Percentiles rank a stretch among this genome's conserved stretches.
Evolutionary conservation across 2,329 filamentous ascomycete genomes (phyloP).

Genomic region (Chalara sp.): DNA sequence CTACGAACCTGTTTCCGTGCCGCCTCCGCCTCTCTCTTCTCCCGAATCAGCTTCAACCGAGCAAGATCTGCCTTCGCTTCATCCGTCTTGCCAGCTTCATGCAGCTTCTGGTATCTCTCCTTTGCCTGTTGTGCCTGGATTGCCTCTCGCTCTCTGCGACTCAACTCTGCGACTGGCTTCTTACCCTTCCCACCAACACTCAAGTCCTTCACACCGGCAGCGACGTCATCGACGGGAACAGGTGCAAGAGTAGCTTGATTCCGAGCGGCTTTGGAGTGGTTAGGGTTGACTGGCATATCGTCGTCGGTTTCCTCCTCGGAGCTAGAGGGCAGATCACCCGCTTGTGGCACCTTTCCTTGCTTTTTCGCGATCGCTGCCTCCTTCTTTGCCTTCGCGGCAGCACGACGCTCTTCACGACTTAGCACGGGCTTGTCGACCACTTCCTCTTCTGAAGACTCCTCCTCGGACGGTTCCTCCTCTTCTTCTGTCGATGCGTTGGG

Average conservation of each 20-base stretch:
- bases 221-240: slow-evolving; percentile 40
- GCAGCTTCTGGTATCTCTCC: slow-evolving; percentile 85
- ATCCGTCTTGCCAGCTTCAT: slow-evolving; percentile 93
- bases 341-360: slow-evolving; percentile 64
- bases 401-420: slow-evolving; percentile 82
- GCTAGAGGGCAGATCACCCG: slow-evolving; percentile 78
- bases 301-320: slow-evolving; percentile 53
- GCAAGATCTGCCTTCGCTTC: slow-evolving; percentile 87
- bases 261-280: slow-evolving; percentile 73
- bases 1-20: slow-evolving; percentile 69
- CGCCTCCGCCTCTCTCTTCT: slow-evolving; percentile 79
- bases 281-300: slow-evolving; percentile 81
- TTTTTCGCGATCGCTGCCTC: slow-evolving; percentile 77
- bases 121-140: slow-evolving; percentile 81
- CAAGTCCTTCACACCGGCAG: slow-evolving; percentile 50
- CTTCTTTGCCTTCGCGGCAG: slow-evolving; percentile 84
- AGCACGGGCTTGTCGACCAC: slow-evolving; percentile 45
- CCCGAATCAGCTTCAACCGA: slow-evolving; percentile 71
- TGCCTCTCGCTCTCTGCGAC: slow-evolving; percentile 67
- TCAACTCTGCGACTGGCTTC: slow-evolving; percentile 45
- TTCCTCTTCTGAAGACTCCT: slow-evolving; percentile 39
- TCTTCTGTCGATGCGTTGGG: slow-evolving; percentile 41
- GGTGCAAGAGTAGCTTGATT: slow-evolving; percentile 42
- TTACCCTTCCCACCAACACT: slow-evolving; percentile 35
- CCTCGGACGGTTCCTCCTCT: slow-evolving; percentile 46